A percentile compares a stretch with the other conserved stretches of the same genome.
phyloP scores from a whole-genome alignment of 768 basidiomycete species.

The Coprinopsis marcescibilis region DNA sequence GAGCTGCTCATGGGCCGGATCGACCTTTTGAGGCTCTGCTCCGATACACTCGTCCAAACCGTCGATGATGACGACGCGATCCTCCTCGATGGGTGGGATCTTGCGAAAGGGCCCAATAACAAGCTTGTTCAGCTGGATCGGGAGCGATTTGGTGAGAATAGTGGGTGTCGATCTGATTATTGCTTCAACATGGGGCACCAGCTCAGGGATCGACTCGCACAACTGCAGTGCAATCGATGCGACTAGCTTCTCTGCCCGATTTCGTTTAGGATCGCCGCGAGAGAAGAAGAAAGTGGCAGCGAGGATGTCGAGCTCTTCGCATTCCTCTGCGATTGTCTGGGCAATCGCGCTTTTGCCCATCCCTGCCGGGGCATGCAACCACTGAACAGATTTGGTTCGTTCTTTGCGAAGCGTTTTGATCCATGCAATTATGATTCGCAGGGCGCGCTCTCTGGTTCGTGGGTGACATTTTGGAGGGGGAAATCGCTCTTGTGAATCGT shows the following conservation, averaged over 20 bases:
- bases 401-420: too few species aligned
- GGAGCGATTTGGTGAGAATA: slow-evolving; percentile 3
- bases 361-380: not conserved
- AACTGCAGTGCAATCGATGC: slow-evolving; percentile 5
- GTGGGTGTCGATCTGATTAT: not conserved
- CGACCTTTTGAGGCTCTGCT: too few species aligned
- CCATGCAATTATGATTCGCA: too few species aligned
- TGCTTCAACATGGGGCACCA: not conserved
- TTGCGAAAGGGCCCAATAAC: not conserved
- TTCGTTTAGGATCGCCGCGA: not conserved
- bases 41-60: slow-evolving; percentile 13
- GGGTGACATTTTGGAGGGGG: too few species aligned
- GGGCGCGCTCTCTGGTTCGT: too few species aligned
- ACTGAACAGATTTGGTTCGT: too few species aligned
- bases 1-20: too few species aligned
- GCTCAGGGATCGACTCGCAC: not conserved
- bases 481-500: too few species aligned
- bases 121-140: not conserved
- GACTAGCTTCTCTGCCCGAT: not conserved
- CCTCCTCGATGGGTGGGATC: not conserved
- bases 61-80: slow-evolving; percentile 8
- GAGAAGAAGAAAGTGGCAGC: slow-evolving; percentile 7
- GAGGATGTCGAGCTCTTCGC: not conserved
- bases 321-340: not conserved
- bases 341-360: slow-evolving; percentile 1